phyloP scores from a whole-genome alignment of 345 rosid genomes.

The Heritiera littoralis region DNA sequence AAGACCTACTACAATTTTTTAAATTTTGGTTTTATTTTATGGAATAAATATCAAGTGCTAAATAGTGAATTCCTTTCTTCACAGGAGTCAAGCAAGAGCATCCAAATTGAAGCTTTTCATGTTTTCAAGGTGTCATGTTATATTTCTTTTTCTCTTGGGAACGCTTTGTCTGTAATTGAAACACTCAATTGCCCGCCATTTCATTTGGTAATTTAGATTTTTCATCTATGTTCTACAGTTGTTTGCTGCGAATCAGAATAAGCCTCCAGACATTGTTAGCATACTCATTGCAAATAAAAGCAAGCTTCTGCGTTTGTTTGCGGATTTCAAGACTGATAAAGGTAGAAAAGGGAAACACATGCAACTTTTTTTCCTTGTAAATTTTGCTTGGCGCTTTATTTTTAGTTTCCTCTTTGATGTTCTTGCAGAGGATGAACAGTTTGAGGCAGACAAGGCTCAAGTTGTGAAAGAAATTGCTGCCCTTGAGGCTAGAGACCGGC shows the following conservation, averaged over 20 bases:
- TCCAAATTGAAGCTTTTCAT: conserved; percentile 97
- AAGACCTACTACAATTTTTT: not conserved
- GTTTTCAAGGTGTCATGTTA: conserved; percentile 73
- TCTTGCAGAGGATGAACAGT: conserved; percentile 85
- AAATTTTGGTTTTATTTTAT: not conserved
- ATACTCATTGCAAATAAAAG: conserved; percentile 64
- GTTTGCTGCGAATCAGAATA: conserved; percentile 78
- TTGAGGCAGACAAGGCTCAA: conserved; percentile 93
- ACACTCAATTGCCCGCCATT: not conserved
- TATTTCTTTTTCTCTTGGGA: not conserved
- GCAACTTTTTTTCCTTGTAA: not conserved
- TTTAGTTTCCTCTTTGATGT: not conserved
- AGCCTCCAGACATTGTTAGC: conserved; percentile 63
- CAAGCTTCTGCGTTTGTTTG: conserved; percentile 75
- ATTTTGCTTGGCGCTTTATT: not conserved
- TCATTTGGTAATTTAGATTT: not conserved
- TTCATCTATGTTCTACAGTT: conserved; percentile 39
- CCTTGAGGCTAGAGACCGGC: conserved; percentile 51
- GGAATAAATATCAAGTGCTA: not conserved
- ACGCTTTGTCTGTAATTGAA: not conserved
- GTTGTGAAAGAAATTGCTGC: conserved; percentile 82
- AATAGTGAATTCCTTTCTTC: conserved; percentile 13
- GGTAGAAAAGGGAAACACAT: conserved; percentile 34
- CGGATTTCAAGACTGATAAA: conserved; percentile 70
- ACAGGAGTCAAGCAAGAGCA: conserved; percentile 97